Evolutionary conservation across 2,329 filamentous ascomycete genomes (phyloP).

Genomic region (Colletotrichum australisinense): DNA sequence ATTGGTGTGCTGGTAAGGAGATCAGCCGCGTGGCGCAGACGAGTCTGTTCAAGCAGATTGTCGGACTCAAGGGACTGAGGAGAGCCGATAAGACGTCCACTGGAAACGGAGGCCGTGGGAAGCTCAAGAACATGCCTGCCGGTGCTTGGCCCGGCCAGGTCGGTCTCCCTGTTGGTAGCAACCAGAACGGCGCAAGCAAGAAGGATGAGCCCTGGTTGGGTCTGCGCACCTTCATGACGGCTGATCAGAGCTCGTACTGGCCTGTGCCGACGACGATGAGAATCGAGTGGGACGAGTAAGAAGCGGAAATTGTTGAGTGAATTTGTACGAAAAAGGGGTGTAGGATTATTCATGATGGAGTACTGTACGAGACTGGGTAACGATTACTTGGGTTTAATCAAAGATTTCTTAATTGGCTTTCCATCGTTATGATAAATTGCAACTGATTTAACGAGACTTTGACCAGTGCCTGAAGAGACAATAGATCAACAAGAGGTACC

Average conservation of each 20-base stretch:
- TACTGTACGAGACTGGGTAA: background rate
- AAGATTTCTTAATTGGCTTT: background rate
- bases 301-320: background rate
- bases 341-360: background rate
- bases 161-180: slow-evolving; percentile 20
- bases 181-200: slow-evolving; percentile 20
- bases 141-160: slow-evolving; percentile 38
- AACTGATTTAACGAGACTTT: background rate
- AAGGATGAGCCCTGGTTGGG: slow-evolving; percentile 36
- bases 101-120: slow-evolving; percentile 36
- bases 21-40: slow-evolving; percentile 45
- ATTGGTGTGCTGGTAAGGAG: slow-evolving; percentile 52
- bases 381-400: background rate
- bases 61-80: slow-evolving; percentile 40
- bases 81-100: slow-evolving; percentile 21
- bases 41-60: slow-evolving; percentile 40
- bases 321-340: background rate
- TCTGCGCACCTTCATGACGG: slow-evolving; percentile 39
- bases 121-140: slow-evolving; percentile 39
- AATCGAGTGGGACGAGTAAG: slow-evolving; percentile 39
- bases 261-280: slow-evolving; percentile 40
- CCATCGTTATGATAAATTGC: no score
- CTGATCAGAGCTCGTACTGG: slow-evolving; percentile 40
- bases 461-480: background rate
- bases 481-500: no score